phyloP scores from a whole-genome alignment of 495 filamentous ascomycete species.

The Penicillium salamii region DNA sequence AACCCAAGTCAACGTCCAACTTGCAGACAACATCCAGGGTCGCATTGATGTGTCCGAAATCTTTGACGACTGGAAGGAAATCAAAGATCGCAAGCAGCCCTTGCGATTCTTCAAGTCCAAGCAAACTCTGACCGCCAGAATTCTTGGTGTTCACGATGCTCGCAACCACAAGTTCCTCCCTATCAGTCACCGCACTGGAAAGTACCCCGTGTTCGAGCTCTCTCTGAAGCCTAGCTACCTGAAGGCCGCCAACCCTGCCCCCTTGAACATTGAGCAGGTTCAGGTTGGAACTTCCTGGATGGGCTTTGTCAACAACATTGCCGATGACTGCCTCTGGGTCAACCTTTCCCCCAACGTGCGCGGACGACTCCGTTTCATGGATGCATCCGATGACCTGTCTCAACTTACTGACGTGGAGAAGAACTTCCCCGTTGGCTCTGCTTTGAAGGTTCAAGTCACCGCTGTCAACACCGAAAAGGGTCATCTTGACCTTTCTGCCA shows the following conservation, averaged over 20 bases:
- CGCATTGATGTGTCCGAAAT: constrained; percentile 86
- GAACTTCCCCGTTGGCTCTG: constrained; percentile 85
- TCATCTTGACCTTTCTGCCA: constrained; percentile 79
- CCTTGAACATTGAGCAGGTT: constrained; percentile 72
- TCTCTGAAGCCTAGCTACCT: constrained; percentile 76
- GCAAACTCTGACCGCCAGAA: constrained; percentile 66
- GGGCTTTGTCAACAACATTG: constrained; percentile 86
- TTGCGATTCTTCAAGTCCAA: constrained; percentile 68
- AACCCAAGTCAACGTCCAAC: constrained; percentile 86
- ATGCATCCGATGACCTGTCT: constrained; percentile 82
- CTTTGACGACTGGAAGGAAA: constrained; percentile 83
- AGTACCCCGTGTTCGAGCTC: constrained; percentile 79
- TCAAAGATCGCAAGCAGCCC: constrained; percentile 76
- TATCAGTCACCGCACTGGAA: constrained; percentile 77
- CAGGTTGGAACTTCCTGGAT: constrained; percentile 65
- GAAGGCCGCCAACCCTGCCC: constrained; percentile 48
- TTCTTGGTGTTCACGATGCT: constrained; percentile 86
- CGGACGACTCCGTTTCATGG: constrained; percentile 73
- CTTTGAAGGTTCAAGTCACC: constrained; percentile 73
- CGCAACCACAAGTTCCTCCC: constrained; percentile 88
- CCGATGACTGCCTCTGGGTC: constrained; percentile 76
- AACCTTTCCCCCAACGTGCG: constrained; percentile 88
- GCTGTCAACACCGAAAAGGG: constrained; percentile 69
- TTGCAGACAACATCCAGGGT: constrained; percentile 87
- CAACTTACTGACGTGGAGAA: constrained; percentile 69